phyloP scores from a whole-genome alignment of 768 basidiomycete species.

The Mycena vulgaris region DNA sequence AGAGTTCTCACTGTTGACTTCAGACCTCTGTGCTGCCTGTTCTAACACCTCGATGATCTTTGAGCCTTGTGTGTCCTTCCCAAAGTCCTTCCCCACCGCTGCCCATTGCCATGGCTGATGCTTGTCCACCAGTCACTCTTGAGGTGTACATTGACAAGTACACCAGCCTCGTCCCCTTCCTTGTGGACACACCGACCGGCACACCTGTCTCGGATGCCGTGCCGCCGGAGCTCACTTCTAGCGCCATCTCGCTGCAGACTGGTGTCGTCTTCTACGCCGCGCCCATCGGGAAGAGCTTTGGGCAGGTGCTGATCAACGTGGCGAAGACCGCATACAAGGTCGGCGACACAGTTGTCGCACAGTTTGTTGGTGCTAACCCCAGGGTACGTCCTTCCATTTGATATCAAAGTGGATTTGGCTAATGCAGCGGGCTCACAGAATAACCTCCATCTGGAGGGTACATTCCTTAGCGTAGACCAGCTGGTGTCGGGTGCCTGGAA shows the following conservation, averaged over 20 bases:
- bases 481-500: slow-evolving; percentile 67
- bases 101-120: too few relatives aligned
- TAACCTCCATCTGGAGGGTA: slow-evolving; percentile 82
- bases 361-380: neutral
- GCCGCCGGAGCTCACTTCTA: neutral
- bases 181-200: slow-evolving; percentile 55
- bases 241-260: neutral
- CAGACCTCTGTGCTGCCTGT: too few relatives aligned
- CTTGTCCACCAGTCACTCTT: slow-evolving; percentile 67
- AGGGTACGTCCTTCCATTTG: neutral
- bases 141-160: slow-evolving; percentile 88
- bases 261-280: slow-evolving; percentile 73
- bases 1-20: too few relatives aligned
- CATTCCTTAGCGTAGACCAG: slow-evolving; percentile 79
- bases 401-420: too few relatives aligned
- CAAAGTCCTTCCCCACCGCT: neutral
- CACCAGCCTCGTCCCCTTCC: slow-evolving; percentile 72
- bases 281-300: slow-evolving; percentile 71
- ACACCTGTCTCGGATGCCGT: slow-evolving; percentile 61
- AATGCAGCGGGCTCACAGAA: slow-evolving; percentile 70
- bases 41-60: slow-evolving; percentile 84
- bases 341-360: slow-evolving; percentile 53
- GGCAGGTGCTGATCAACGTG: slow-evolving; percentile 72
- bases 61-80: slow-evolving; percentile 78
- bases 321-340: slow-evolving; percentile 61